Evolutionary conservation across 441 rosid genomes (phyloP).

Genomic region (Codiaeum variegatum): DNA sequence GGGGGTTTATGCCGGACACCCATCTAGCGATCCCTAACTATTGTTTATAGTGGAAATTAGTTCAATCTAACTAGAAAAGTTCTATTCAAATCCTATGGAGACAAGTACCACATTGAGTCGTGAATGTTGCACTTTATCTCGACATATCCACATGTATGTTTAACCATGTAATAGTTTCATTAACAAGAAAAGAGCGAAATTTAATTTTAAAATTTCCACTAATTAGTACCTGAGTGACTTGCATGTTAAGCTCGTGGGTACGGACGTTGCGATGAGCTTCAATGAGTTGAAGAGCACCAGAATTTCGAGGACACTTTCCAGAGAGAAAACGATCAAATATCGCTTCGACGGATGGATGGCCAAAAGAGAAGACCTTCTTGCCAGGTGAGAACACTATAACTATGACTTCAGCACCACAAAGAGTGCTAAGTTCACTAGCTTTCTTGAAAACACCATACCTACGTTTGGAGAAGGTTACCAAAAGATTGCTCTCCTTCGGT

Average conservation of each 20-base stretch:
- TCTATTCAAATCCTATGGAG: too few relatives aligned
- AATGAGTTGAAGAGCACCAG: slow-evolving; percentile 31
- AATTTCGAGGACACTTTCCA: slow-evolving; percentile 18
- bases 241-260: slow-evolving; percentile 34
- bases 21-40: too few relatives aligned
- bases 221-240: slow-evolving; percentile 40
- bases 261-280: slow-evolving; percentile 36
- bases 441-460: slow-evolving; percentile 48
- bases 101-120: too few relatives aligned
- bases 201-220: neutral
- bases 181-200: neutral
- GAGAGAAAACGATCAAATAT: slow-evolving; percentile 30
- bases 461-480: slow-evolving; percentile 54
- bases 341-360: slow-evolving; percentile 42
- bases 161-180: neutral
- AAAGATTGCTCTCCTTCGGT: slow-evolving; percentile 34
- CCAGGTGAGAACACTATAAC: slow-evolving; percentile 42
- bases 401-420: slow-evolving; percentile 41
- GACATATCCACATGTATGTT: too few relatives aligned
- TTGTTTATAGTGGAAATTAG: too few relatives aligned
- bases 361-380: slow-evolving; percentile 43
- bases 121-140: too few relatives aligned
- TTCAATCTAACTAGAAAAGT: too few relatives aligned
- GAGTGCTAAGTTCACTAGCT: slow-evolving; percentile 47
- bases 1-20: too few relatives aligned